Conservation (phyloP, 805 yeast genomes). For the Pichia paraexigua region DNA sequence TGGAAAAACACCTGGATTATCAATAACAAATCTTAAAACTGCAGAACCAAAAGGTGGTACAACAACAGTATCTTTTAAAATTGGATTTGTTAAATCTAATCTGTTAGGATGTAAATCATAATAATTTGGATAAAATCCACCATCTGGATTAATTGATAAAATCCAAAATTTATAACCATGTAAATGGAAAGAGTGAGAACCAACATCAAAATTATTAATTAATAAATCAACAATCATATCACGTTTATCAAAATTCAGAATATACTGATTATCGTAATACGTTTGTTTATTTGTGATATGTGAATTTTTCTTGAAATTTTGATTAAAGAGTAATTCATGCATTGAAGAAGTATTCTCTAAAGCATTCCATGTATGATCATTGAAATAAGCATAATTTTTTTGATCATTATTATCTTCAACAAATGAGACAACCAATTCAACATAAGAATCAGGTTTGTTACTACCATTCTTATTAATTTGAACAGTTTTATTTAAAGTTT, state of each 20-base stretch:
- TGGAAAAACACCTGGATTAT: constrained; percentile 92
- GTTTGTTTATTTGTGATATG: no score
- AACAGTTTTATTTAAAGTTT: constrained; percentile 10
- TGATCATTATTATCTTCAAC: constrained; percentile 8
- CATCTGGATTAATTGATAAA: constrained; percentile 35
- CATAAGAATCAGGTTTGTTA: constrained; percentile 9
- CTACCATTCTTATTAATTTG: constrained; percentile 11
- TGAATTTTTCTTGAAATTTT: no score
- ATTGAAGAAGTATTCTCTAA: constrained; percentile 71
- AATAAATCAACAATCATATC: constrained; percentile 63
- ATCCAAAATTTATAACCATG: constrained; percentile 86
- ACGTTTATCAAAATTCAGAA: no score
- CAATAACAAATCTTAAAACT: constrained; percentile 73
- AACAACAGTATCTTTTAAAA: constrained; percentile 69
- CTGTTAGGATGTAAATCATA: constrained; percentile 23
- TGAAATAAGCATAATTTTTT: constrained; percentile 14
- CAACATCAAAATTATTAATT: constrained; percentile 73
- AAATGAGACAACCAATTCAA: constrained; percentile 13
- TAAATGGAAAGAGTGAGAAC: constrained; percentile 88
- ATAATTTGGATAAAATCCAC: constrained; percentile 44
- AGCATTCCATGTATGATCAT: constrained; percentile 16
- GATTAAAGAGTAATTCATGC: no score
- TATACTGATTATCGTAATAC: no score
- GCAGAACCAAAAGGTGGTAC: constrained; percentile 72
- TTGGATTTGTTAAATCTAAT: constrained; percentile 15